Percentiles rank a stretch among this genome's conserved stretches.
phyloP scores from a whole-genome alignment of 1,284 basidiomycete species.

The Singerocomus rubriflavus region DNA sequence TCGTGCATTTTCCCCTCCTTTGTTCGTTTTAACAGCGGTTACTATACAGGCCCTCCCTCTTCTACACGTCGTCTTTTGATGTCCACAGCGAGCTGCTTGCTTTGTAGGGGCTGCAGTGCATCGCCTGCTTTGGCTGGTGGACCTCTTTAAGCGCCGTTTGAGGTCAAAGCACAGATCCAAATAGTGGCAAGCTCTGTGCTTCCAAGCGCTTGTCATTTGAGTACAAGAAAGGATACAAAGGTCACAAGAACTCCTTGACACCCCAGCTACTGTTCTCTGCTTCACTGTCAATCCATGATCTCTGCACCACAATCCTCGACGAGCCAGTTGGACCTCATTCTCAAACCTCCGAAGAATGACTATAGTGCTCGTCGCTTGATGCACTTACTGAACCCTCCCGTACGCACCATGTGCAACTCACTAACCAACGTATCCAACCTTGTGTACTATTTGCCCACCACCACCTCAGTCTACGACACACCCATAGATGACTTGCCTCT shows the following conservation, averaged over 20 bases:
- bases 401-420: background rate
- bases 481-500: slow-evolving; percentile 2
- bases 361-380: slow-evolving; percentile 1
- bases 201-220: slow-evolving; percentile 8
- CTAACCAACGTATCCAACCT: slow-evolving; percentile 11
- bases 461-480: background rate
- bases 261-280: background rate
- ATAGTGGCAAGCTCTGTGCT: slow-evolving; percentile 4
- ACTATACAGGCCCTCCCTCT: background rate
- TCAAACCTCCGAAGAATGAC: background rate
- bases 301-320: slow-evolving; percentile 1
- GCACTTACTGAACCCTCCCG: background rate
- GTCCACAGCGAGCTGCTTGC: slow-evolving; percentile 9
- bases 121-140: slow-evolving; percentile 22
- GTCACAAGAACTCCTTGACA: background rate
- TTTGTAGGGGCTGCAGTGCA: slow-evolving; percentile 13
- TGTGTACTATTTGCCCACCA: background rate
- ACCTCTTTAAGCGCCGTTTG: slow-evolving; percentile 11
- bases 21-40: slow-evolving; percentile 20
- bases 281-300: slow-evolving; percentile 7
- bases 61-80: background rate
- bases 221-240: slow-evolving; percentile 22
- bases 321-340: background rate
- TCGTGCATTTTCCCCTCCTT: slow-evolving; percentile 15
- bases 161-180: slow-evolving; percentile 17